phyloP scores from a whole-genome alignment of 2,329 filamentous ascomycete genomes.

The Acrodontium crateriforme region DNA sequence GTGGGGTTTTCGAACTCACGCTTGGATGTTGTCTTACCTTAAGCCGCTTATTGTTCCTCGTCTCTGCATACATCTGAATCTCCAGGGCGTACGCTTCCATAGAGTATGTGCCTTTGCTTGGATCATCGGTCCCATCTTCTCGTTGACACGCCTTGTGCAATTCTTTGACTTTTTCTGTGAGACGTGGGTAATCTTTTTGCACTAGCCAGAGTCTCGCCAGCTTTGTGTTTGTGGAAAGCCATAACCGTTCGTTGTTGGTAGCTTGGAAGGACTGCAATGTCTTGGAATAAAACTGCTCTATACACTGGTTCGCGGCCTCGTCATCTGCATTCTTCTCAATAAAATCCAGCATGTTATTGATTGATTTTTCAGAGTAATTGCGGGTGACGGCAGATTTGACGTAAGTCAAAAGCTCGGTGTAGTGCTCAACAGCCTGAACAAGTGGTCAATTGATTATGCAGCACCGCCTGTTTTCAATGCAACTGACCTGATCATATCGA shows the following conservation, averaged over 20 bases:
- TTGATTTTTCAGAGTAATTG: conserved; percentile 98
- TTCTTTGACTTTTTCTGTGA: conserved; percentile 73
- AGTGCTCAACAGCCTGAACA: conserved; percentile 71
- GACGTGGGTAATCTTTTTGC: conserved; percentile 69
- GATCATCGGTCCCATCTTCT: conserved; percentile 77
- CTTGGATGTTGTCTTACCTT: conserved; percentile 40
- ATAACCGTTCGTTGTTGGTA: conserved; percentile 92
- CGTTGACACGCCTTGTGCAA: conserved; percentile 79
- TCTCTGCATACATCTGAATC: conserved; percentile 97
- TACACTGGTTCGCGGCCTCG: conserved; percentile 59
- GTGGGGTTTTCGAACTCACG: conserved; percentile 5
- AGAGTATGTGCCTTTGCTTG: conserved; percentile 90
- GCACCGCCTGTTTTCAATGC: neutral
- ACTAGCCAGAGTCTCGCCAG: conserved; percentile 82
- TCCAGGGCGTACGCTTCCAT: conserved; percentile 93
- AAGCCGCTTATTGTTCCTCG: conserved; percentile 91
- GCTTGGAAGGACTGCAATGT: conserved; percentile 91
- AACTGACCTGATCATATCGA: conserved; percentile 62
- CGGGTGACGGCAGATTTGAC: conserved; percentile 93
- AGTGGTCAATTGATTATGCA: conserved; percentile 12
- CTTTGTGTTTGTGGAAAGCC: conserved; percentile 98
- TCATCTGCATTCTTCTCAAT: conserved; percentile 79
- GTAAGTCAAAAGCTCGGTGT: conserved; percentile 87
- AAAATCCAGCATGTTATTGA: conserved; percentile 98
- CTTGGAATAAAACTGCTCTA: conserved; percentile 90